Evolutionary conservation across 1,284 basidiomycete species (phyloP).

Genomic region (Ustilago trichophora): DNA sequence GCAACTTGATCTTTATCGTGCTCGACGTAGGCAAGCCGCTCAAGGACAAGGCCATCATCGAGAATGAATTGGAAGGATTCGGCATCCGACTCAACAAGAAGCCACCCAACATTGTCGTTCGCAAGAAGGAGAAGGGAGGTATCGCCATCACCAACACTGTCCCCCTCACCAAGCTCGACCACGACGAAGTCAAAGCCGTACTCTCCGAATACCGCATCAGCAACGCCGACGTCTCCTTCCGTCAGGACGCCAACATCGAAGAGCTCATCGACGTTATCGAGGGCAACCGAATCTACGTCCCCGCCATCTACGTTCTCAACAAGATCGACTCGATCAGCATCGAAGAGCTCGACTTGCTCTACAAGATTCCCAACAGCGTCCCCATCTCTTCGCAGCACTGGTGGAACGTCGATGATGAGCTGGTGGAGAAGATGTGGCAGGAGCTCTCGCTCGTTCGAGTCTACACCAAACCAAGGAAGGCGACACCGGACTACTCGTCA

Average conservation of each 20-base stretch:
- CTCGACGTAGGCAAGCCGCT: constrained; percentile 97
- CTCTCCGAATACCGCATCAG: constrained; percentile 87
- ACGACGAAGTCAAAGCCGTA: constrained; percentile 95
- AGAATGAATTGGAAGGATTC: constrained; percentile 92
- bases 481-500: constrained; percentile 82
- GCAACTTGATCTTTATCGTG: constrained; percentile 98
- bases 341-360: constrained; percentile 95
- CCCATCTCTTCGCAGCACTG: constrained; percentile 92
- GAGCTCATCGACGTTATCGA: constrained; percentile 80
- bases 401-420: constrained; percentile 97
- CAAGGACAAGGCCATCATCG: constrained; percentile 88
- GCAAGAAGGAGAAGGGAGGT: constrained; percentile 94
- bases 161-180: constrained; percentile 93
- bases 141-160: constrained; percentile 70
- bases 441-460: constrained; percentile 69
- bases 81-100: constrained; percentile 96
- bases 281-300: constrained; percentile 78
- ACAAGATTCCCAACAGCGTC: constrained; percentile 88
- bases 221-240: constrained; percentile 92
- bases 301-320: constrained; percentile 65
- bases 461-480: constrained; percentile 92
- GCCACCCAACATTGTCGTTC: constrained; percentile 81
- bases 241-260: constrained; percentile 90
- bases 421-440: constrained; percentile 74
- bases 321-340: constrained; percentile 93